phyloP scores from a whole-genome alignment of 2,329 filamentous ascomycete genomes.

The Alternaria atra region DNA sequence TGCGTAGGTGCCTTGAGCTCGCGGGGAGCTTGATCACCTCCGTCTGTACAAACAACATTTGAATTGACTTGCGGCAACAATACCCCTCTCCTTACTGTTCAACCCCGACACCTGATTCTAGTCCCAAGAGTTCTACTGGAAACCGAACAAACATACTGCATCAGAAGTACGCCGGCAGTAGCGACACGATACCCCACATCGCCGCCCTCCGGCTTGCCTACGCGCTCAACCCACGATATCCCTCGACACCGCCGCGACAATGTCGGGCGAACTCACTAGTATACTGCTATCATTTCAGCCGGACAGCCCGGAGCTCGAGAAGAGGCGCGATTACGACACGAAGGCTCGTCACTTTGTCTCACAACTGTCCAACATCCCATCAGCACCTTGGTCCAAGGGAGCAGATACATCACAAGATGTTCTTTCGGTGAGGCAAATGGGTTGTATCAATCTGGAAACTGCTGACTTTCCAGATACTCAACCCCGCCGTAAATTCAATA shows the following conservation, averaged over 20 bases:
- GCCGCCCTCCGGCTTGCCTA: conserved; percentile 21
- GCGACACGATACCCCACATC: conserved; percentile 27
- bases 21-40: conserved; percentile 33
- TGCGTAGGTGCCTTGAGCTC: conserved; percentile 38
- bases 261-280: conserved; percentile 44
- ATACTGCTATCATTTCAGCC: conserved; percentile 49
- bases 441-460: neutral
- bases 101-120: neutral
- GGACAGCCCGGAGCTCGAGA: conserved; percentile 39
- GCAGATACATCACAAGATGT: conserved; percentile 53
- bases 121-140: neutral
- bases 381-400: conserved; percentile 46
- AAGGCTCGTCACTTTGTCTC: conserved; percentile 47
- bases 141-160: neutral
- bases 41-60: conserved; percentile 12
- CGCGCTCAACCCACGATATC: conserved; percentile 11
- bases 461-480: conserved; percentile 53
- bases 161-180: neutral
- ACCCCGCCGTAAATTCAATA: conserved; percentile 67
- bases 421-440: conserved; percentile 43
- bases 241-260: conserved; percentile 20
- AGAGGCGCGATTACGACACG: conserved; percentile 53
- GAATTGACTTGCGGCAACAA: conserved; percentile 14
- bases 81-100: neutral
- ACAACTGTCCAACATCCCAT: conserved; percentile 45